Evolutionary conservation across 1,284 basidiomycete species (phyloP).

Genomic region (Entoloma clypeatum): DNA sequence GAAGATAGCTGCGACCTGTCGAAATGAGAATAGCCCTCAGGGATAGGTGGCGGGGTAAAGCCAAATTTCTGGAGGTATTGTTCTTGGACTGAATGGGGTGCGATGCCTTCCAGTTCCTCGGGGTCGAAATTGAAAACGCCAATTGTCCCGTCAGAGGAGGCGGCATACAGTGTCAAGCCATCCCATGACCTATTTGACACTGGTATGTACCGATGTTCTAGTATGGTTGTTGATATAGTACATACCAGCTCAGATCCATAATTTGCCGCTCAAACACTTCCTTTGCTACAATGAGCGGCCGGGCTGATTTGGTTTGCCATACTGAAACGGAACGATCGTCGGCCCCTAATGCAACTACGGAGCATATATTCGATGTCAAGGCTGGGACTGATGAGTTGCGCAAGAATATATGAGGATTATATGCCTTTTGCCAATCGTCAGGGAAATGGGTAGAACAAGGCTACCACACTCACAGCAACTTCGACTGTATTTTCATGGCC

Average conservation of each 20-base stretch:
- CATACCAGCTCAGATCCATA: constrained; percentile 93
- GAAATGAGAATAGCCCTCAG: constrained; percentile 62
- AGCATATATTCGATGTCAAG: constrained; percentile 74
- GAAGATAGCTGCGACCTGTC: constrained; percentile 29
- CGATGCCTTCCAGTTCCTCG: constrained; percentile 81
- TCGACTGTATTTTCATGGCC: constrained; percentile 98
- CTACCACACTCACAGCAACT: constrained; percentile 66
- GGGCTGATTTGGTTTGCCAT: constrained; percentile 89
- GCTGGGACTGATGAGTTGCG: constrained; percentile 64
- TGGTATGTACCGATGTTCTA: not conserved
- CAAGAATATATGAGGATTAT: constrained; percentile 91
- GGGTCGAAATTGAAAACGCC: constrained; percentile 82
- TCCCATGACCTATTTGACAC: constrained; percentile 72
- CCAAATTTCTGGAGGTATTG: constrained; percentile 79
- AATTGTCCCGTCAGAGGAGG: constrained; percentile 93
- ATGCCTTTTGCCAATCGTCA: constrained; percentile 51
- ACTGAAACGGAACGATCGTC: constrained; percentile 87
- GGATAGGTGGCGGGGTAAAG: constrained; percentile 61
- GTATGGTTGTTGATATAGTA: constrained; percentile 6
- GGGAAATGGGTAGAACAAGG: constrained; percentile 9
- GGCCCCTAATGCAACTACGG: constrained; percentile 86
- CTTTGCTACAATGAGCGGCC: constrained; percentile 88
- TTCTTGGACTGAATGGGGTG: constrained; percentile 69
- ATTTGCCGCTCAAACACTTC: constrained; percentile 94
- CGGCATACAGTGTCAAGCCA: constrained; percentile 89